Evolutionary conservation across 345 rosid species (phyloP).

Genomic region (Orychophragmus violaceus): DNA sequence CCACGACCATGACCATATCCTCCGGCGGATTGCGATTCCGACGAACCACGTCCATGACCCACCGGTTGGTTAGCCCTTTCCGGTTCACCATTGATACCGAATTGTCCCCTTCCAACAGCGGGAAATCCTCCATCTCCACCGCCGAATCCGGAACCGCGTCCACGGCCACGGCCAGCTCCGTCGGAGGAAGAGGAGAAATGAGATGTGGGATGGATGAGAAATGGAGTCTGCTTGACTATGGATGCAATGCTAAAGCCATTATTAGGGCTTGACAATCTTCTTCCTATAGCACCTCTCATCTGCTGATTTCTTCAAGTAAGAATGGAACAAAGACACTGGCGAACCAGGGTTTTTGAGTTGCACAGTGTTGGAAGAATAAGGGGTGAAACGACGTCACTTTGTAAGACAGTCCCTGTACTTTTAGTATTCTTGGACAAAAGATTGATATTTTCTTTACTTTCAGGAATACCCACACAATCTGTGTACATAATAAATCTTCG

Average conservation of each 20-base stretch:
- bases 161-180: constrained; percentile 42
- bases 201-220: constrained; percentile 32
- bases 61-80: constrained; percentile 28
- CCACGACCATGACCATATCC: too few species aligned
- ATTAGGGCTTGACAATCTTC: constrained; percentile 35
- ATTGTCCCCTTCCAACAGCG: not conserved
- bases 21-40: constrained; percentile 30
- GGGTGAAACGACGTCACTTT: too few species aligned
- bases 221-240: constrained; percentile 18
- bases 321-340: too few species aligned
- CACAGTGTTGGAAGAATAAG: not conserved
- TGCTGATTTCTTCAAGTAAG: constrained; percentile 12
- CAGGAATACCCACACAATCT: not conserved
- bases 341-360: too few species aligned
- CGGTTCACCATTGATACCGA: constrained; percentile 10
- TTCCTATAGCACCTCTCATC: constrained; percentile 59
- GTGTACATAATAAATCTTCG: too few species aligned
- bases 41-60: constrained; percentile 20
- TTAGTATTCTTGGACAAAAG: too few species aligned
- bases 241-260: constrained; percentile 16
- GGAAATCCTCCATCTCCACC: too few species aligned
- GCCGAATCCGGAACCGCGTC: constrained; percentile 28
- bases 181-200: constrained; percentile 55
- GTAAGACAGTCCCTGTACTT: not conserved
- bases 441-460: not conserved